These are phyloP conservation scores for Thermothelomyces thermophilus DNA, from an alignment of 2,329 filamentous ascomycete genomes.

Conservation along the genomic window DNA sequence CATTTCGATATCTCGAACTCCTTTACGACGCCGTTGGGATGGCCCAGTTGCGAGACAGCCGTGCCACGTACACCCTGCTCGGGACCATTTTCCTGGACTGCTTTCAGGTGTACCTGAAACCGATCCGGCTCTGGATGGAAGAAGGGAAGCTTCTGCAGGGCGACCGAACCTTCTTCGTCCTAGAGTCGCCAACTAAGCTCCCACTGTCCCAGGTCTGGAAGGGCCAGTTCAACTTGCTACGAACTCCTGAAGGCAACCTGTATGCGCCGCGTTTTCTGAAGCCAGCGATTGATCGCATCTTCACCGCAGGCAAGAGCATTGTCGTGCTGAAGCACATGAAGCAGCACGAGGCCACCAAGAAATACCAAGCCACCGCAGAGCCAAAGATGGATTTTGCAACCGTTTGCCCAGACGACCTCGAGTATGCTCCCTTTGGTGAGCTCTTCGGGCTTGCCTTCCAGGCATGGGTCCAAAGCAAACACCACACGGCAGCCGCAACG, in stretches of 20 bases:
- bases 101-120: constrained; percentile 73
- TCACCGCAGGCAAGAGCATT: constrained; percentile 82
- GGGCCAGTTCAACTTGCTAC: constrained; percentile 62
- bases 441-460: constrained; percentile 66
- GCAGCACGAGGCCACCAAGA: constrained; percentile 36
- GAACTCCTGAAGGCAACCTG: constrained; percentile 51
- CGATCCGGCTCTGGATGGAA: constrained; percentile 80
- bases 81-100: constrained; percentile 71
- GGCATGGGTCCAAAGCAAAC: constrained; percentile 69
- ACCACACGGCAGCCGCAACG: constrained; percentile 60
- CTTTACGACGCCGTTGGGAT: constrained; percentile 65
- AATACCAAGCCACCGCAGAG: constrained; percentile 28
- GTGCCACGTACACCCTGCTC: constrained; percentile 54
- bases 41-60: constrained; percentile 63
- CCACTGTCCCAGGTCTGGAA: constrained; percentile 67
- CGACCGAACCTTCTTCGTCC: constrained; percentile 71
- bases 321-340: constrained; percentile 72
- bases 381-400: constrained; percentile 49
- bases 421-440: constrained; percentile 64
- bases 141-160: constrained; percentile 60
- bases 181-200: constrained; percentile 48
- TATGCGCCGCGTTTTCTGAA: constrained; percentile 71
- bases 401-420: constrained; percentile 43
- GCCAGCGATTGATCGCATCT: constrained; percentile 63
- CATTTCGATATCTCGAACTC: constrained; percentile 71